These are phyloP conservation scores for Hippophae rhamnoides DNA, from an alignment of 306 rosid genomes.

Conservation along the genomic window DNA sequence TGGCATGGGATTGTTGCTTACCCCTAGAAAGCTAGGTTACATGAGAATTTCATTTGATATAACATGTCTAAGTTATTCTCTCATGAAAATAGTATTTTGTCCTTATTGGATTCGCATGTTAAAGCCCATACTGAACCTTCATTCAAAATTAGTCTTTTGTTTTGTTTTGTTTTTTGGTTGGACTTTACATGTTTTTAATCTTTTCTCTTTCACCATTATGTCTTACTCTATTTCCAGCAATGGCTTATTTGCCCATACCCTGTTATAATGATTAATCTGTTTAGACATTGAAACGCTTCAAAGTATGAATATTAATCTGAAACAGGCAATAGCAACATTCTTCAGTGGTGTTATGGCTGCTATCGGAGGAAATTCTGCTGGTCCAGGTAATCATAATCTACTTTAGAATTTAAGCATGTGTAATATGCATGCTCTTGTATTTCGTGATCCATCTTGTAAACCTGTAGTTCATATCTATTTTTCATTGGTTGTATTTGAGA, in stretches of 20 bases:
- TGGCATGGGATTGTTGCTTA: no score
- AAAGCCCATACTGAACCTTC: no score
- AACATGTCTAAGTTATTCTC: no score
- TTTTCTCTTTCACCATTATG: neutral
- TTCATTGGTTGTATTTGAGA: slow-evolving; percentile 13
- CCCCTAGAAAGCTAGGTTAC: no score
- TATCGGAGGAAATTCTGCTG: slow-evolving; percentile 73
- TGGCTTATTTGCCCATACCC: neutral
- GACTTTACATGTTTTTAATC: neutral
- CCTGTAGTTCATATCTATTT: neutral
- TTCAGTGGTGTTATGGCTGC: slow-evolving; percentile 72
- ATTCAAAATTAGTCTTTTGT: neutral
- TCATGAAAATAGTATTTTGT: no score
- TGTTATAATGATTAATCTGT: neutral
- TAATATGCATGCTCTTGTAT: slow-evolving; percentile 1
- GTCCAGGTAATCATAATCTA: slow-evolving; percentile 39
- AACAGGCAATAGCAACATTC: slow-evolving; percentile 67
- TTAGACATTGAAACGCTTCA: slow-evolving; percentile 11
- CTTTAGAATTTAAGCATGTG: neutral
- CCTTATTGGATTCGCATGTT: no score
- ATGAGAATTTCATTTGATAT: no score
- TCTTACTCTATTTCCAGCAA: slow-evolving; percentile 1
- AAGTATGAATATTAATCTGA: slow-evolving; percentile 14
- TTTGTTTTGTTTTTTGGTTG: neutral
- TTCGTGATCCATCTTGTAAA: slow-evolving; percentile 4